phyloP scores from a whole-genome alignment of 352 stramenopile species.

The Globisporangium radiosum region DNA sequence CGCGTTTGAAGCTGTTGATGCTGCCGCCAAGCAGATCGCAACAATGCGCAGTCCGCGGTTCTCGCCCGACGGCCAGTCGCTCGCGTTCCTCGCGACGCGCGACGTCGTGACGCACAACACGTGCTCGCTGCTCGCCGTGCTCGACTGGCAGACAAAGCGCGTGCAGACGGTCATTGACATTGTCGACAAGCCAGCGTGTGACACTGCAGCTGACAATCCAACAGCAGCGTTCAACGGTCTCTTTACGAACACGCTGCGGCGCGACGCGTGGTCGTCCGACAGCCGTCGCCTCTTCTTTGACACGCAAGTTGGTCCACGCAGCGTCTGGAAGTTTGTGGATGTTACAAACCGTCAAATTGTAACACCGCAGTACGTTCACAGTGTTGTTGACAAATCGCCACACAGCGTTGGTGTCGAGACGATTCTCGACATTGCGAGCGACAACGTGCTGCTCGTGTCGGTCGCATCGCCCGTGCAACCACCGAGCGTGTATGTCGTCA shows the following conservation, averaged over 20 bases:
- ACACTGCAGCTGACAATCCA: conserved; percentile 20
- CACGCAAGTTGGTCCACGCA: conserved; percentile 58
- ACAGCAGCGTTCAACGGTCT: conserved; percentile 63
- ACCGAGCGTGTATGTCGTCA: conserved; percentile 48
- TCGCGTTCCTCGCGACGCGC: conserved; percentile 65
- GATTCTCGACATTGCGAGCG: conserved; percentile 39
- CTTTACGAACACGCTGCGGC: conserved; percentile 43
- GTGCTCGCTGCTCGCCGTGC: conserved; percentile 55
- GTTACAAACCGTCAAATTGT: conserved; percentile 38
- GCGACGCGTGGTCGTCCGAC: conserved; percentile 54
- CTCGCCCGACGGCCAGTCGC: conserved; percentile 50
- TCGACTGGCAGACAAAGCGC: conserved; percentile 55
- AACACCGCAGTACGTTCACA: conserved; percentile 49
- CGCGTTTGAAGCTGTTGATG: conserved; percentile 25
- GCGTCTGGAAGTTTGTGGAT: conserved; percentile 67
- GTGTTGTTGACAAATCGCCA: conserved; percentile 2
- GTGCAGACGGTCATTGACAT: conserved; percentile 60
- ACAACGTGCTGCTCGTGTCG: conserved; percentile 35
- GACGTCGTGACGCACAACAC: conserved; percentile 73
- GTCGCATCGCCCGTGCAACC: conserved; percentile 50
- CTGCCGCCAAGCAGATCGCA: conserved; percentile 30
- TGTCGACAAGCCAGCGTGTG: conserved; percentile 38
- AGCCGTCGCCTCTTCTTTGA: conserved; percentile 54
- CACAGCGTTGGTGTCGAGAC: conserved; percentile 33
- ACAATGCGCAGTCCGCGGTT: conserved; percentile 59